These are phyloP conservation scores for Malassezia sp. DNA, from an alignment of 1,284 basidiomycete species.

Conservation along the genomic window DNA sequence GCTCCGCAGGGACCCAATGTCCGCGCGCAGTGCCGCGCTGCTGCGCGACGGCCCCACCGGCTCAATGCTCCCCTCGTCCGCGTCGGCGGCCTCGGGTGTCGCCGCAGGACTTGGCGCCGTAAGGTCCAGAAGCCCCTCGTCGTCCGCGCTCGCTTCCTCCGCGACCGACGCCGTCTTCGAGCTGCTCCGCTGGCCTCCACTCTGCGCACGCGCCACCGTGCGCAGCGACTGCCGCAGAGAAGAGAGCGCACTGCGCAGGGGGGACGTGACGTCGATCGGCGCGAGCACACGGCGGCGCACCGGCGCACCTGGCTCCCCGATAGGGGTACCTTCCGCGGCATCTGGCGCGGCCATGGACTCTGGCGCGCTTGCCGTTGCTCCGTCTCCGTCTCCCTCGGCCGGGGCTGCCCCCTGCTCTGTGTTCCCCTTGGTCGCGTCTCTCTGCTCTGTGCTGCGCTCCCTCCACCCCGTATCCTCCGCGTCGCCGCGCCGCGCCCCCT, in stretches of 20 bases:
- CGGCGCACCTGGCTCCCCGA: not conserved
- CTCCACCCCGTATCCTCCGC: too few species aligned
- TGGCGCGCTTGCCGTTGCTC: not conserved
- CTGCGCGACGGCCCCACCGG: slow-evolving; percentile 4
- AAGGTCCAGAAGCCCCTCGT: slow-evolving; percentile 15
- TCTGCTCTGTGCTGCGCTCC: too few species aligned
- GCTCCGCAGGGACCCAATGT: slow-evolving; percentile 9
- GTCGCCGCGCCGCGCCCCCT: not conserved
- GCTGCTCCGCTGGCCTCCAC: not conserved
- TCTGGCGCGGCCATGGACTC: too few species aligned
- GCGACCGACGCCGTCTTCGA: slow-evolving; percentile 13
- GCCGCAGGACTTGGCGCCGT: too few species aligned
- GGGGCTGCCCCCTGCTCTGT: slow-evolving; percentile 4
- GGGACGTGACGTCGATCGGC: slow-evolving; percentile 31
- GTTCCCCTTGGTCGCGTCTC: slow-evolving; percentile 7
- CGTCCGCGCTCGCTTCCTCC: slow-evolving; percentile 19
- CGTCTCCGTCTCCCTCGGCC: not conserved
- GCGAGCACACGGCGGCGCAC: slow-evolving; percentile 15
- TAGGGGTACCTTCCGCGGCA: not conserved
- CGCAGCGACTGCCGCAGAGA: slow-evolving; percentile 22
- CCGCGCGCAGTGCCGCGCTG: not conserved
- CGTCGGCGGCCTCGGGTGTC: not conserved
- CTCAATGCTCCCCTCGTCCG: not conserved
- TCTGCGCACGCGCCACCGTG: not conserved
- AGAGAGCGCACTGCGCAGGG: slow-evolving; percentile 27